Evolutionary conservation across 1,139 yeast species (phyloP).

Genomic region (Hemisphaericaspora xylofermentans): DNA sequence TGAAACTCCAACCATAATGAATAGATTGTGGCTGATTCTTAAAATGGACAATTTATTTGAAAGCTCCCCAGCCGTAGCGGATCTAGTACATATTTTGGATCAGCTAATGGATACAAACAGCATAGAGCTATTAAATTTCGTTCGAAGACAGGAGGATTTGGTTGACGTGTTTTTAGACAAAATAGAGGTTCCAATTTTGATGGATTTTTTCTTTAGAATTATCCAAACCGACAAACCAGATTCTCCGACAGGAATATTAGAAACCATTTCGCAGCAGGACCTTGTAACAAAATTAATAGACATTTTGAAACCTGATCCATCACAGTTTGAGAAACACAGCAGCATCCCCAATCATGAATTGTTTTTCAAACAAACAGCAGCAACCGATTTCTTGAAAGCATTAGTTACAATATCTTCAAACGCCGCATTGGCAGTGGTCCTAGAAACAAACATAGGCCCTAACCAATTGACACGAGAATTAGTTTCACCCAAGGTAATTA

Average conservation of each 20-base stretch:
- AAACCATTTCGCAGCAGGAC: slow-evolving; percentile 49
- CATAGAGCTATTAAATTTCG: slow-evolving; percentile 51
- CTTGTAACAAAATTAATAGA: slow-evolving; percentile 54
- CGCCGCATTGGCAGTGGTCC: slow-evolving; percentile 46
- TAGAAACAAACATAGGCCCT: slow-evolving; percentile 51
- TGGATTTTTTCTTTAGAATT: slow-evolving; percentile 56
- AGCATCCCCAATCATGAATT: slow-evolving; percentile 32
- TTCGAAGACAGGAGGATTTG: slow-evolving; percentile 48
- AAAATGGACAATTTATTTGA: slow-evolving; percentile 38
- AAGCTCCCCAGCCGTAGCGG: slow-evolving; percentile 41
- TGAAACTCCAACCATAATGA: slow-evolving; percentile 43
- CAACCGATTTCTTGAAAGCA: slow-evolving; percentile 93
- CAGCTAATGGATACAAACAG: slow-evolving; percentile 49
- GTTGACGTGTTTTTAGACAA: slow-evolving; percentile 57
- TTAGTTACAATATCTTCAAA: slow-evolving; percentile 89
- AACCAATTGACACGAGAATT: slow-evolving; percentile 46
- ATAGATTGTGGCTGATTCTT: slow-evolving; percentile 44
- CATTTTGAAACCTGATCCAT: slow-evolving; percentile 46
- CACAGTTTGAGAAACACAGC: slow-evolving; percentile 26
- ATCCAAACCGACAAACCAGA: slow-evolving; percentile 68
- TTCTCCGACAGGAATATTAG: slow-evolving; percentile 61
- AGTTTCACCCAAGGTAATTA: slow-evolving; percentile 38
- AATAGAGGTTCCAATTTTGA: slow-evolving; percentile 57
- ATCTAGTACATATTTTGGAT: slow-evolving; percentile 43
- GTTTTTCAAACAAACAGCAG: slow-evolving; percentile 82